Percentiles rank a stretch among this genome's conserved stretches.
phyloP scores from a whole-genome alignment of 345 rosid genomes.

The Rhodomyrtus tomentosa region DNA sequence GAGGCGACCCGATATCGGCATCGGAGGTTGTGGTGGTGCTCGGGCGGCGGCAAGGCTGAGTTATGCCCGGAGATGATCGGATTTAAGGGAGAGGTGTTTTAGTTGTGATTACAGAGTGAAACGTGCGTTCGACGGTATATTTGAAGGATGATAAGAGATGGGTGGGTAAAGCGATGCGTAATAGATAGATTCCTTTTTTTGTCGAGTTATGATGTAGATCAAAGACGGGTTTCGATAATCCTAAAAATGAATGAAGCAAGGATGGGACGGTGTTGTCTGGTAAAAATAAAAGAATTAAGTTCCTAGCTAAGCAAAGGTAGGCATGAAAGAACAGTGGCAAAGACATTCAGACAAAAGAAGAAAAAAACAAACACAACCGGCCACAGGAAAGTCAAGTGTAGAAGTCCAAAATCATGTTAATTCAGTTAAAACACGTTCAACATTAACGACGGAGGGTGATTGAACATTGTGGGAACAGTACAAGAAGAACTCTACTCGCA shows the following conservation, averaged over 20 bases:
- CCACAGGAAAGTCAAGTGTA: neutral
- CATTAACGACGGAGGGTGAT: neutral
- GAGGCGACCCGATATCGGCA: neutral
- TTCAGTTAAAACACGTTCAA: neutral
- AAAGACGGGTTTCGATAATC: neutral
- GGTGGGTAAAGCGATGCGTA: neutral
- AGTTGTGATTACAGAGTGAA: neutral
- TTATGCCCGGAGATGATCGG: neutral
- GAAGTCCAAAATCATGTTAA: neutral
- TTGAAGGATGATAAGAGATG: neutral
- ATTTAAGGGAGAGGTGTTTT: neutral
- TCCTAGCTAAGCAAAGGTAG: neutral
- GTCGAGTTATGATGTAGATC: neutral
- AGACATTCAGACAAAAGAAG: neutral
- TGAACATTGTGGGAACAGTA: conserved; percentile 2
- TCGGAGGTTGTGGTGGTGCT: neutral
- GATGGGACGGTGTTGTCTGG: neutral
- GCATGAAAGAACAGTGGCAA: neutral
- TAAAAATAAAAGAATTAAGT: neutral
- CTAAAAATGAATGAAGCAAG: neutral
- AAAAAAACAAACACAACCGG: neutral
- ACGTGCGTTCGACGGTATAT: neutral
- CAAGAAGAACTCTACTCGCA: conserved; percentile 1
- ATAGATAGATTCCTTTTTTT: neutral
- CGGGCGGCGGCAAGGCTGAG: neutral